These are phyloP conservation scores for Nannochloris sp. DNA, from an alignment of 139 green algal genomes.

Conservation along the genomic window DNA sequence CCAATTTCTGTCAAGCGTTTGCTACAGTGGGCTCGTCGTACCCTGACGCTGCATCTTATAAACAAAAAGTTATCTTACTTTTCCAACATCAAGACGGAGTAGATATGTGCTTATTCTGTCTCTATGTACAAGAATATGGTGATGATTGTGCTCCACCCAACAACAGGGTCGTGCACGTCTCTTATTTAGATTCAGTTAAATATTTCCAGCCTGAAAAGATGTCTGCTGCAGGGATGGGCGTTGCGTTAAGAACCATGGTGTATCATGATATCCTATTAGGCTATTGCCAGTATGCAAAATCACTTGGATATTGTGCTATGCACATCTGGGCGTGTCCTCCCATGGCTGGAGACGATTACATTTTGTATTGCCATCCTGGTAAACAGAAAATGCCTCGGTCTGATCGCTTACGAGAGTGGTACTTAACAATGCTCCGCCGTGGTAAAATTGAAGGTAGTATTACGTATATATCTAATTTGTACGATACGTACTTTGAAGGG, in stretches of 20 bases:
- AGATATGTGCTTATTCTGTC: constrained; percentile 90
- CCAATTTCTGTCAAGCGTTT: constrained; percentile 72
- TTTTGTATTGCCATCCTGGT: constrained; percentile 96
- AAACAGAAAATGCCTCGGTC: constrained; percentile 89
- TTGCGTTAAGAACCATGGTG: constrained; percentile 86
- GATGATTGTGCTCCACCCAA: constrained; percentile 80
- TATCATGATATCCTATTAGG: constrained; percentile 94
- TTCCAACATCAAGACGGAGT: constrained; percentile 90
- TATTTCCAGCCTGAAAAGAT: constrained; percentile 88
- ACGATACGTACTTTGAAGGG: constrained; percentile 88
- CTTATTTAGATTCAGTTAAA: constrained; percentile 96
- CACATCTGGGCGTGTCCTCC: constrained; percentile 99
- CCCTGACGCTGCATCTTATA: constrained; percentile 70
- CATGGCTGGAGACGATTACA: constrained; percentile 96
- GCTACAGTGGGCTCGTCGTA: constrained; percentile 43
- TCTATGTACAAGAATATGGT: constrained; percentile 97
- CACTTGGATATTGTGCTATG: constrained; percentile 83
- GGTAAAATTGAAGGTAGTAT: constrained; percentile 63
- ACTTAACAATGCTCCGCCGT: constrained; percentile 76
- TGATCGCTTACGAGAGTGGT: constrained; percentile 90
- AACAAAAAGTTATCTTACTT: constrained; percentile 88
- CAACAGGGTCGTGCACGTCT: constrained; percentile 77
- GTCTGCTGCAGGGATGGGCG: constrained; percentile 5
- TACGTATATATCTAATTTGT: constrained; percentile 80
- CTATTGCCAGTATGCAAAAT: constrained; percentile 86